Base-by-base conservation (phyloP, 23 red algal genomes). In the Gracilaria vermiculophylla region DNA sequence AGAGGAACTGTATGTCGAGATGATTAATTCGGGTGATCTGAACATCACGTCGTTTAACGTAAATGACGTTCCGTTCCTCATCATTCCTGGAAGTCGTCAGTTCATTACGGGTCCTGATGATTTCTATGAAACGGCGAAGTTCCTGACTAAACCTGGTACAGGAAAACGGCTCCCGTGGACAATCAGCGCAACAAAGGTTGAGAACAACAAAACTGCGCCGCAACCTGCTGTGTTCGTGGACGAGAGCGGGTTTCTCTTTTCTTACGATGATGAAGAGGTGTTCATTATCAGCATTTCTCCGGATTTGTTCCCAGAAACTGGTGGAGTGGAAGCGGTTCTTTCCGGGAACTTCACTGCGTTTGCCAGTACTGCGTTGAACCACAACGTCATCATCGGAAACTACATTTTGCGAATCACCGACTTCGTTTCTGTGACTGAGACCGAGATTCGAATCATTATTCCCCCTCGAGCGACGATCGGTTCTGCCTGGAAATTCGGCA, bases 61-160 rank as follows among this genome's bases (percentile, higher is more conserved):
- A 16, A 81, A 81, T 75, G 88, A 66, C 44, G 78, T 58, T 14
- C 43, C 56, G 6, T 81, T 81, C 16, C 51, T 45, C 7, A 81
- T 92, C 31, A 53, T 92, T 41, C 32, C 77, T 29, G 78, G 43
- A 33, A 75, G 74, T 66, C 56, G 47, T 20, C 66, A 83, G 45
- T 23, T 36, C 62, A 78, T 81, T 73, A 56, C 25, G 14, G 65
- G n/a, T 25, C 69, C 77, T 27, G 53, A 73, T 28, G 88, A 82
- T 41, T 92, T 83, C 55, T 92, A 83, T 32, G 88, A 92, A 53
- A 75, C 76, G 4, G 88, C 88, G 2, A 81, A 75, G 28, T 92
- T 92, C 32, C 36, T 75, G 20, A 92, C 88, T 5, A 82, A 70
- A 60, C 37, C 88, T 28, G 88, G 88, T 32, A 76, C 61, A 9